A percentile compares a stretch with the other conserved stretches of the same genome.
Evolutionary conservation across 805 yeast genomes (phyloP).

Genomic region (Millerozyma miso): DNA sequence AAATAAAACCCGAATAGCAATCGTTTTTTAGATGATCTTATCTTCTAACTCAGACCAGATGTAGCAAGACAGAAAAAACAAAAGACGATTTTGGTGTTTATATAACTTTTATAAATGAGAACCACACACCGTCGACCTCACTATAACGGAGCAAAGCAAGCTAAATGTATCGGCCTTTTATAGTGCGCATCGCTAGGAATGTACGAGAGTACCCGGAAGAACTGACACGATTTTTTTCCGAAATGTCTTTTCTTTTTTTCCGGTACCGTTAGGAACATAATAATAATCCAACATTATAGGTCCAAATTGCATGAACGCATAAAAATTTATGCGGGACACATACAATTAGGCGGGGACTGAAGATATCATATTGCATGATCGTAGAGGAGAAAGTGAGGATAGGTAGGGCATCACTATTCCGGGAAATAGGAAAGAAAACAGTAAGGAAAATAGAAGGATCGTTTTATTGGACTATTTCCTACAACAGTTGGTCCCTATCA

Average conservation of each 20-base stretch:
- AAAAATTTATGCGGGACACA: background rate
- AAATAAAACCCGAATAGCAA: no score
- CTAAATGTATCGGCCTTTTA: background rate
- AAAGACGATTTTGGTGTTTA: no score
- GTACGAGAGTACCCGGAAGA: background rate
- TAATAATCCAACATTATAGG: background rate
- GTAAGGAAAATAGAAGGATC: no score
- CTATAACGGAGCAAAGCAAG: background rate
- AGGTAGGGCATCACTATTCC: no score
- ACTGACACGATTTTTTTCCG: background rate
- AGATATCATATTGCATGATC: background rate
- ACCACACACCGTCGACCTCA: background rate
- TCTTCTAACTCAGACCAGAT: no score
- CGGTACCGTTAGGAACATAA: background rate
- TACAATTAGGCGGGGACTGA: background rate
- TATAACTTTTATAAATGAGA: background rate
- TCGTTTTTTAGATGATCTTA: no score
- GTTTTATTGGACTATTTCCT: no score
- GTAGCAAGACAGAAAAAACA: no score
- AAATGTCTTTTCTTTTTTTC: background rate
- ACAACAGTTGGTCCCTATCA: no score
- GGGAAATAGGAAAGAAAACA: no score
- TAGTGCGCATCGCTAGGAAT: background rate
- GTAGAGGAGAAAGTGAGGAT: background rate
- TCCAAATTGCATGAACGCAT: background rate